Percentiles rank a stretch among this genome's conserved stretches.
Evolutionary conservation across 371 early-diverging fungal species (phyloP).

Genomic region (Lichtheimia ramosa): DNA sequence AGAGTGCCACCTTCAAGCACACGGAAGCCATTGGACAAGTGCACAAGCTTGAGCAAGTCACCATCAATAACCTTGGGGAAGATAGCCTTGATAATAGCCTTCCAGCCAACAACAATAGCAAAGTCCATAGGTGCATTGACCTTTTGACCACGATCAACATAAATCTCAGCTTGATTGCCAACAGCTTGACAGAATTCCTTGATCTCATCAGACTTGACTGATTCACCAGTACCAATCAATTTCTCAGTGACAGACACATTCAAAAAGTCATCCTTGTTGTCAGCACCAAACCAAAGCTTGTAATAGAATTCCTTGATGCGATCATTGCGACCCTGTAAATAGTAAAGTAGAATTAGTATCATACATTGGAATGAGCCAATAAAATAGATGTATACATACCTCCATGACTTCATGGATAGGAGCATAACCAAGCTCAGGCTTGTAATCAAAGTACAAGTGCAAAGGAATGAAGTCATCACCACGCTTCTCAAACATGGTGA

Average conservation of each 20-base stretch:
- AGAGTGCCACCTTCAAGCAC: slow-evolving; percentile 78
- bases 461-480: slow-evolving; percentile 70
- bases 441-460: slow-evolving; percentile 77
- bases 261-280: slow-evolving; percentile 53
- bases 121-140: slow-evolving; percentile 90
- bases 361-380: not conserved
- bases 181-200: slow-evolving; percentile 86
- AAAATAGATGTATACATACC: slow-evolving; percentile 10
- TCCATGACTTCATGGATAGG: slow-evolving; percentile 93
- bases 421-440: slow-evolving; percentile 78
- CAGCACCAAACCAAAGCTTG: slow-evolving; percentile 81
- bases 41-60: slow-evolving; percentile 90
- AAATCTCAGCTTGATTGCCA: slow-evolving; percentile 90
- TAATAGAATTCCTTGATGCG: slow-evolving; percentile 93
- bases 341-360: not conserved
- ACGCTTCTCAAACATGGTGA: slow-evolving; percentile 75
- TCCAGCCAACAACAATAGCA: slow-evolving; percentile 94
- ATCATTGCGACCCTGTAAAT: slow-evolving; percentile 74
- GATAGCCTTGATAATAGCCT: slow-evolving; percentile 90
- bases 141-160: slow-evolving; percentile 68
- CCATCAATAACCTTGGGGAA: slow-evolving; percentile 94
- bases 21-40: slow-evolving; percentile 93
- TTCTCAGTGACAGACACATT: slow-evolving; percentile 57
- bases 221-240: slow-evolving; percentile 66
- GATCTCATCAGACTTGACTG: slow-evolving; percentile 66